Percentiles rank a stretch among this genome's conserved stretches.
Conservation (phyloP, 1,139 yeast genomes). For the Yamadazyma jaroonii region DNA sequence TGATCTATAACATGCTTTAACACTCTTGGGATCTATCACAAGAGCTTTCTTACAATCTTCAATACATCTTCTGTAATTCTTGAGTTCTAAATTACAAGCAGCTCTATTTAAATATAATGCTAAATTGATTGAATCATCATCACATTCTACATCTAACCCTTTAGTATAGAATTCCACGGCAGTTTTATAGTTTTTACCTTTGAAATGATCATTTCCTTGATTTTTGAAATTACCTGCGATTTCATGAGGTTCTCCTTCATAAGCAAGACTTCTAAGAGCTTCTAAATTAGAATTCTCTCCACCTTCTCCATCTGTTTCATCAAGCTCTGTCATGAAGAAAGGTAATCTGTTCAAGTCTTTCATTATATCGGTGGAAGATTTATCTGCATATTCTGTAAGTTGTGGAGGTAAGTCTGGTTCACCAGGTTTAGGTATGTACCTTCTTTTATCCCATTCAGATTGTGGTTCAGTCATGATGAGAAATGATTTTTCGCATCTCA, state of each 20-base stretch:
- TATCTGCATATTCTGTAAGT: conserved; percentile 60
- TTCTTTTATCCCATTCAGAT: conserved; percentile 53
- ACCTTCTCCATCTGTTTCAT: conserved; percentile 72
- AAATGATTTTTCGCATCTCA: conserved; percentile 3
- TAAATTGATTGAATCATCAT: conserved; percentile 49
- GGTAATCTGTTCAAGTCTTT: conserved; percentile 82
- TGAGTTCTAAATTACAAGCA: conserved; percentile 83
- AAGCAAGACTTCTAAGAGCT: conserved; percentile 87
- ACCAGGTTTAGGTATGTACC: conserved; percentile 70
- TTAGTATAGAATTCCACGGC: conserved; percentile 80
- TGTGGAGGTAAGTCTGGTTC: conserved; percentile 86
- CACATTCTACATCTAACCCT: conserved; percentile 72
- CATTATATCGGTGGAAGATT: conserved; percentile 74
- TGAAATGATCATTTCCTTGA: conserved; percentile 89
- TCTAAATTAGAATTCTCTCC: conserved; percentile 77
- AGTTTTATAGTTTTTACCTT: conserved; percentile 62
- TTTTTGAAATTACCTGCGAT: conserved; percentile 84
- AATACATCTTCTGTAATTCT: conserved; percentile 81
- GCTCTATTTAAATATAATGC: conserved; percentile 80
- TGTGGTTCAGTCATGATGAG: conserved; percentile 19
- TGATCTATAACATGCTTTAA: conserved; percentile 84
- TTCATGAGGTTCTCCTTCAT: conserved; percentile 94
- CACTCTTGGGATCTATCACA: conserved; percentile 59
- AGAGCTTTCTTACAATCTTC: conserved; percentile 82
- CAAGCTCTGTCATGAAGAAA: conserved; percentile 89